Base-by-base conservation (phyloP, 116 monocot species). In the Zostera marina region DNA sequence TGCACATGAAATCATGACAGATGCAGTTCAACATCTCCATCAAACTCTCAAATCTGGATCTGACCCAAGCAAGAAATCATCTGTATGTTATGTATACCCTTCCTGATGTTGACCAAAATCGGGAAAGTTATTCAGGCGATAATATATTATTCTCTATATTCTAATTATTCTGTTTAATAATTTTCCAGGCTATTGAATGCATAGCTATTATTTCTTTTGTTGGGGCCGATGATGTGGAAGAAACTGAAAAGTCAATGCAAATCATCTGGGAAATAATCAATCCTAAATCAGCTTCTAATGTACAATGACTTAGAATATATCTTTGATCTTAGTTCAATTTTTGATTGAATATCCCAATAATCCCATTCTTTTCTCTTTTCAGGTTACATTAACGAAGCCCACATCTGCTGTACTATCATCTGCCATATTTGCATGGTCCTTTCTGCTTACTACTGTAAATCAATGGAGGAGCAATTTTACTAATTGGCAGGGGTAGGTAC, bases 221-320 rank as follows among this genome's bases (percentile, higher is more conserved):
- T 79, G 94, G 88, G 56, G 79, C 78, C 56, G 66, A 65, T 69
- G 81, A 75, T 67, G 65, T 65, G 48, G 81, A 74, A 25, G 94
- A 88, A 70, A 94, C 77, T 60, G 88, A 88, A 53, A 68, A 48
- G 65, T 70, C 79, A n/a, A 77, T 94, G 79, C 81, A 79, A 51
- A 73, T 81, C 14, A 79, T 87, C 10, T 88, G 94, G 94, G 84
- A 94, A 45, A 40, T 84, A 19, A 79, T 88, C 56, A 76, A 81
- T 70, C 79, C 85, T 5, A 94, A 81, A 74, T 75, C 79, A 1
- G 76, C 67, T 53, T 65, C 84, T 13, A 81, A 80, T 72, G 85
- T 85, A 73, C n/a, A 75, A 59, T 8, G 13, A 12, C 17, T 66
- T 20, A 42, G 0, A 32, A 32, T 32, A 32, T 3, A 32, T 32